Percentiles rank a stretch among this genome's conserved stretches.
phyloP scores from a whole-genome alignment of 1,284 basidiomycete species.

The Cystobasidium sp. region DNA sequence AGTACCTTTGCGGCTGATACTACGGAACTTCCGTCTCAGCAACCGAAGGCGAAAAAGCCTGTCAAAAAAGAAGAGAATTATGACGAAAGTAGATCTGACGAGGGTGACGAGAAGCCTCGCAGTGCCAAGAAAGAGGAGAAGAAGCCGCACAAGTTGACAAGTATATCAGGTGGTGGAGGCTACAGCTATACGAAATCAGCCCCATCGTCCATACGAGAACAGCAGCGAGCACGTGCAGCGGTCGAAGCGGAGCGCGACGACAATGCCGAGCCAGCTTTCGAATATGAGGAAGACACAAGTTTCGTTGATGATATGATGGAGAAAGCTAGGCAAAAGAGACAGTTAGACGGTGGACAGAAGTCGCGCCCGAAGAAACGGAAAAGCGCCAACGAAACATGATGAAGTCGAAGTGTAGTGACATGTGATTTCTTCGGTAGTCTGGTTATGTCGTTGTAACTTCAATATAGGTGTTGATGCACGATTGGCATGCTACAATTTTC shows the following conservation, averaged over 20 bases:
- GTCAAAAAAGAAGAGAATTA: not conserved
- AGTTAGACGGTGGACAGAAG: not conserved
- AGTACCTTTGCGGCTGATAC: not conserved
- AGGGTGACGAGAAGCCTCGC: not conserved
- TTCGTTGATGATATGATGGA: slow-evolving; percentile 33
- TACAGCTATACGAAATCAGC: not conserved
- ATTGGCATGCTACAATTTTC: too few relatives aligned
- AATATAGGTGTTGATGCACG: not conserved
- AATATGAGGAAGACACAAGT: slow-evolving; percentile 18
- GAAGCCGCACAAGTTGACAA: not conserved
- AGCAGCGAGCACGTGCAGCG: slow-evolving; percentile 8
- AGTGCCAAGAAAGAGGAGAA: not conserved
- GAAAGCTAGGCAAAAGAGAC: slow-evolving; percentile 19
- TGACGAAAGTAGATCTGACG: not conserved
- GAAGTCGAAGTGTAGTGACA: not conserved
- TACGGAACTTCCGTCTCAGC: not conserved
- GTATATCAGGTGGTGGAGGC: not conserved
- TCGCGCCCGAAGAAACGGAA: slow-evolving; percentile 1
- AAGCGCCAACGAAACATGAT: not conserved
- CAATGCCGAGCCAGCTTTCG: not conserved
- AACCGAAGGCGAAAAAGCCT: not conserved
- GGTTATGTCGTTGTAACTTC: not conserved
- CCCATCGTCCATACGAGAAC: slow-evolving; percentile 11
- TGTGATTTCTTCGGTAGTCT: not conserved
- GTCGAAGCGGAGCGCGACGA: slow-evolving; percentile 6